Evolutionary conservation across 2,329 filamentous ascomycete genomes (phyloP), one percentile per base, ranked within the genome.

Genomic region (Seiridium unicorne): DNA sequence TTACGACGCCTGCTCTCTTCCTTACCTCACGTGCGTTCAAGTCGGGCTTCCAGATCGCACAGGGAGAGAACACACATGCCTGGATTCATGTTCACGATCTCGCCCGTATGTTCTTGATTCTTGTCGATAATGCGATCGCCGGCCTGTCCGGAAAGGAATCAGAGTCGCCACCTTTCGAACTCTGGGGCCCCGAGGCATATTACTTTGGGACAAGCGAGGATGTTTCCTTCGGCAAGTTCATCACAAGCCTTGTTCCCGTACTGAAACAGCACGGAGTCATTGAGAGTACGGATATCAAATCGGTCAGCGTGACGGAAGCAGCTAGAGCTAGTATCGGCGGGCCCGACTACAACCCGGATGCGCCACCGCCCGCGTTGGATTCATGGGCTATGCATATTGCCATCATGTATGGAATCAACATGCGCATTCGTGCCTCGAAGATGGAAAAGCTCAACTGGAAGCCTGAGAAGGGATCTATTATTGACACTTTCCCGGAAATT

Each of bases 341-440:
- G 11, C 51, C 55, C 3, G 57, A 64, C 38, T 66, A 66, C 46
- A 62, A 64, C 56, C 60, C 64, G 1, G 57, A 62, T 9, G 63
- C 62, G 36, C 36, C 62, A 18, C 59, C 64, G 35, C 63, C 64
- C 31, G 61, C 63, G 9, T 40, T 58, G 3, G 64, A 66, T 44
- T 62, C 62, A 9, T 66, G 64, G 64, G 63, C 62, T 5, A 60
- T 61, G 59, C 63, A 66, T 13, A 64, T 66, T 4, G 55, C 64
- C 36, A 58, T 61, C 38, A 61, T 61, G 58, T 60, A 61, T 35
- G 63, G 64, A 1, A 57, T 64, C 35, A 66, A 66, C 38, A 62
- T 65, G 62, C 54, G 62, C 26, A 35, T 65, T 31, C 48, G 49
- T 7, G 40, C 51, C 5, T 61, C 63, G n/a, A 57, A 61, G 38